phyloP scores from a whole-genome alignment of 805 yeast species.

The Huiozyma naganishii region DNA sequence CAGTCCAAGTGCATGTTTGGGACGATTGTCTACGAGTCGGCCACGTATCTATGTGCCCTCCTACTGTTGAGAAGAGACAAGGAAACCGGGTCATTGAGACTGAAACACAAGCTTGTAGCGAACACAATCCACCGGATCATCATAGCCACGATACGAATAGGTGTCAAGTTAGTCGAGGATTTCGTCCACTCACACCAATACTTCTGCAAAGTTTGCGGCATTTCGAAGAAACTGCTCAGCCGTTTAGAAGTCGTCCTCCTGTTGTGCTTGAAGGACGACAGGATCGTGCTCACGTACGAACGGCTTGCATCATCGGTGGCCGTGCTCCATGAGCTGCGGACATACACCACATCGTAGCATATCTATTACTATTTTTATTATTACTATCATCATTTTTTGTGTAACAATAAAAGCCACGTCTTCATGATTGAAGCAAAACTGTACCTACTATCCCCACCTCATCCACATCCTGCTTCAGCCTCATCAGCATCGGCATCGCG shows the following conservation, averaged over 20 bases:
- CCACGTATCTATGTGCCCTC: slow-evolving; percentile 19
- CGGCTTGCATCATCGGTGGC: slow-evolving; percentile 7
- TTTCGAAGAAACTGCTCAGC: slow-evolving; percentile 20
- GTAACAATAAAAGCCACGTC: neutral
- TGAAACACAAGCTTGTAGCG: slow-evolving; percentile 27
- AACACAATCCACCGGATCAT: slow-evolving; percentile 34
- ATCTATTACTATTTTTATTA: too few species aligned
- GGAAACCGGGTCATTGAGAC: slow-evolving; percentile 5
- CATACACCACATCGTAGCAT: neutral
- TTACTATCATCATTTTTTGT: neutral
- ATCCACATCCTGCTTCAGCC: neutral
- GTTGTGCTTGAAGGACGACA: slow-evolving; percentile 10
- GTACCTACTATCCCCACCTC: neutral
- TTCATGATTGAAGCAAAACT: neutral
- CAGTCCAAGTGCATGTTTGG: slow-evolving; percentile 24
- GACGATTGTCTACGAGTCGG: slow-evolving; percentile 21
- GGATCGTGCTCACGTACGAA: slow-evolving; percentile 10
- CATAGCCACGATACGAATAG: slow-evolving; percentile 33
- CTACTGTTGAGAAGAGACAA: slow-evolving; percentile 13
- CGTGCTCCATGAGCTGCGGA: slow-evolving; percentile 7
- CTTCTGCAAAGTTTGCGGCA: slow-evolving; percentile 37
- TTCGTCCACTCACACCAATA: slow-evolving; percentile 32
- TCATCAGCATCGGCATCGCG: neutral
- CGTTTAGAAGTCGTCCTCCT: slow-evolving; percentile 11
- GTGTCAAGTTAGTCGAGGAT: slow-evolving; percentile 37